Evolutionary conservation across 371 early-diverging fungal species (phyloP).

Genomic region (Mucor velutinosus): DNA sequence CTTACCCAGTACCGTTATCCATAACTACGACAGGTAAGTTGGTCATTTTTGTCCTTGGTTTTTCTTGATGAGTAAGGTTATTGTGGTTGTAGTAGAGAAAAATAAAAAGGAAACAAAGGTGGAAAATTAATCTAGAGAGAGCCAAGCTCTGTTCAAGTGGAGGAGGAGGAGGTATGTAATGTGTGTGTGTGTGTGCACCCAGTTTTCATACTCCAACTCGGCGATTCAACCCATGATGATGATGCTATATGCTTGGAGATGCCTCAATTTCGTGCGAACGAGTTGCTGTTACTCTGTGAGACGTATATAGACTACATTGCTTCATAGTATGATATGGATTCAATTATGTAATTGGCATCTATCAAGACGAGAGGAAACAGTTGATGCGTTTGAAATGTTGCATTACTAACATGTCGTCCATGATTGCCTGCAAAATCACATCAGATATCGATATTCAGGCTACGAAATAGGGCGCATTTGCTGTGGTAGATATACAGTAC

Average conservation of each 20-base stretch:
- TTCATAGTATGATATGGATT: too few relatives aligned
- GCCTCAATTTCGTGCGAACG: not conserved
- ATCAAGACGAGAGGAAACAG: too few relatives aligned
- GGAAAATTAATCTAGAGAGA: not conserved
- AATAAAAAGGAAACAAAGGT: not conserved
- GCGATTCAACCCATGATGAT: not conserved
- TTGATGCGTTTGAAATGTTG: too few relatives aligned
- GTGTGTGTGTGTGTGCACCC: slow-evolving; percentile 1
- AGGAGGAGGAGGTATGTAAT: not conserved
- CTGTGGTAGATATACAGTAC: too few relatives aligned
- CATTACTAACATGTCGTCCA: too few relatives aligned
- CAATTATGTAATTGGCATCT: too few relatives aligned
- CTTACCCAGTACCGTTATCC: slow-evolving; percentile 95
- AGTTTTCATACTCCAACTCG: not conserved
- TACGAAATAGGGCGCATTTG: too few relatives aligned
- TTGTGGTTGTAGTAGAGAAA: not conserved
- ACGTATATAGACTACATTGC: too few relatives aligned
- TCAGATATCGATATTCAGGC: too few relatives aligned
- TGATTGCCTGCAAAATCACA: too few relatives aligned
- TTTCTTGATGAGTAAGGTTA: not conserved
- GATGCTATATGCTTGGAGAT: not conserved
- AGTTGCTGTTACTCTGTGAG: too few relatives aligned
- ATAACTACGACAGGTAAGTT: slow-evolving; percentile 83
- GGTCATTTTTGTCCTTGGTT: slow-evolving; percentile 32
- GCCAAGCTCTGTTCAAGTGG: not conserved